Conservation (phyloP, 805 yeast species). For the Starmerella floris region DNA sequence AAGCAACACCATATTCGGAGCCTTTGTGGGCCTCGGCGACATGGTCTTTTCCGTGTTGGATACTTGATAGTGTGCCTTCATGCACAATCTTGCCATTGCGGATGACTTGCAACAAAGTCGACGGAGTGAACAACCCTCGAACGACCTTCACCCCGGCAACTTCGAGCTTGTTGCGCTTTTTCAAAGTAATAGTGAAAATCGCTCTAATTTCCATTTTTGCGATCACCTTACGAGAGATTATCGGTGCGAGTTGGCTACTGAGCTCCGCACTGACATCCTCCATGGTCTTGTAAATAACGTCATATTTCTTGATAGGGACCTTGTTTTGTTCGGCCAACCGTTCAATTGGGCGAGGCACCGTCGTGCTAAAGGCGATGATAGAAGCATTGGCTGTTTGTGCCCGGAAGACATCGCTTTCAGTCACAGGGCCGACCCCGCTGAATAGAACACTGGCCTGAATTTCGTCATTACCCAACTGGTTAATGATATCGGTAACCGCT, state of each 20-base stretch:
- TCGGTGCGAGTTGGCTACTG: slow-evolving; percentile 48
- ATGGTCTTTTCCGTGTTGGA: slow-evolving; percentile 74
- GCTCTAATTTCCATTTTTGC: slow-evolving; percentile 61
- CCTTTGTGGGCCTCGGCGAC: slow-evolving; percentile 69
- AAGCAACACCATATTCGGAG: slow-evolving; percentile 75
- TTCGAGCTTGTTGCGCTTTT: slow-evolving; percentile 33
- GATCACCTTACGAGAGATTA: slow-evolving; percentile 47
- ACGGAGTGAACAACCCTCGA: slow-evolving; percentile 52
- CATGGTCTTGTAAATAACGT: slow-evolving; percentile 75
- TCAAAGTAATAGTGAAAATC: slow-evolving; percentile 53
- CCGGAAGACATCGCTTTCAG: slow-evolving; percentile 50
- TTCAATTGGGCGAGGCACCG: slow-evolving; percentile 50
- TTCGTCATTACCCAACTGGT: slow-evolving; percentile 75
- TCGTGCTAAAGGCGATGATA: slow-evolving; percentile 64
- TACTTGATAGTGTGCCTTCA: slow-evolving; percentile 51
- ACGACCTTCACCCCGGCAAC: slow-evolving; percentile 82
- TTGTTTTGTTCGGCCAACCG: slow-evolving; percentile 44
- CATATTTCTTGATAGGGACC: slow-evolving; percentile 50
- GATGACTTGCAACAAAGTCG: slow-evolving; percentile 43
- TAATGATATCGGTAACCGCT: slow-evolving; percentile 73
- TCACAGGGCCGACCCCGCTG: slow-evolving; percentile 66
- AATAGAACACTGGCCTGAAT: slow-evolving; percentile 57
- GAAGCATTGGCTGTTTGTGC: slow-evolving; percentile 60
- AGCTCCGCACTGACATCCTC: slow-evolving; percentile 66
- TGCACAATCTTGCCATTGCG: slow-evolving; percentile 38